Base-by-base conservation (phyloP, 1,284 basidiomycete genomes). In the Marasmius oreades region DNA sequence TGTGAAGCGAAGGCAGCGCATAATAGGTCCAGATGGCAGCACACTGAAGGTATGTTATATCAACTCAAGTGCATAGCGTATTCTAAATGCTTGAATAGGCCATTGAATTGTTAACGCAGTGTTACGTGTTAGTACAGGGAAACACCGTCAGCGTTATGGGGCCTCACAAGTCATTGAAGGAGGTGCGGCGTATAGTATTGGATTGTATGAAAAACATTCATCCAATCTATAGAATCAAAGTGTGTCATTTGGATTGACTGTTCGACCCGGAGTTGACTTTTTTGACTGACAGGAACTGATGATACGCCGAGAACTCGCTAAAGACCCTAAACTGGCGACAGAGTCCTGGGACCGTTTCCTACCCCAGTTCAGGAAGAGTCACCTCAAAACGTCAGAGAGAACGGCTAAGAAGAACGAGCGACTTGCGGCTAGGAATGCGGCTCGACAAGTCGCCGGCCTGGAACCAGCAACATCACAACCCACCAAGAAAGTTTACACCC, bases 121-220 rank as follows among this genome's bases (percentile, higher is more conserved):
- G 96, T 69, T 99, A 99, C 68, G 92, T 99, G 7, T 81, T 99
- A 23, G 96, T 99, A 0, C 97, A 99, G 77, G 97, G 97, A 58
- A 98, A 87, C 71, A 99, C 97, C 0, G 97, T 99, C 55, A 93
- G 93, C 46, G 94, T 93, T 2, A 99, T 99, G 95, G 97, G 97
- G 1, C 87, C 91, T 0, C 94, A 91, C 76, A 98, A 96, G 70
- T 89, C 91, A 0, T 76, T 99, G 39, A 99, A 98, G 70, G 95
- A 98, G 70, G 96, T 99, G 3, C 83, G 97, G 55, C 74, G 95
- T 58, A 98, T 99, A 64, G 85, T 99, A 26, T 73, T 98, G 52
- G 97, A 99, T 70, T 99, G 97, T 76, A 97, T 99, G 93, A 96
- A 93, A 76, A 99, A 99, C 69, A 91, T 99, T 52, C 97, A 99